A percentile compares a stretch with the other conserved stretches of the same genome.
Evolutionary conservation across 306 rosid species (phyloP).

Genomic region (Clitoria ternatea): DNA sequence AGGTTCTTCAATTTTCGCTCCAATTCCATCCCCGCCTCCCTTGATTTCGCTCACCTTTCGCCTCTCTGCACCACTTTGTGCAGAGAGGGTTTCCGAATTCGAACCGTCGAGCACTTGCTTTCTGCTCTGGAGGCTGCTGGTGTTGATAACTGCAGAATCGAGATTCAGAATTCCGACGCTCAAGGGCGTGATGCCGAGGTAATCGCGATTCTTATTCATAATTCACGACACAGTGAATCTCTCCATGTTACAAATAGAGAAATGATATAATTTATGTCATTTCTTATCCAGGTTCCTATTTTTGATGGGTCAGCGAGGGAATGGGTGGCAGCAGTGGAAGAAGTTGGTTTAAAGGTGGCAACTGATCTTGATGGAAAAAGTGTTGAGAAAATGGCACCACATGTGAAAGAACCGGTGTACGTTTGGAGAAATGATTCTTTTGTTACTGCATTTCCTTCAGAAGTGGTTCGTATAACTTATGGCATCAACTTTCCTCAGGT

Average conservation of each 20-base stretch:
- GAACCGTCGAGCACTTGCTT: slow-evolving; percentile 89
- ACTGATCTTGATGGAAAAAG: slow-evolving; percentile 42
- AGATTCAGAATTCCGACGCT: slow-evolving; percentile 42
- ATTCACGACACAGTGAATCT: too few relatives aligned
- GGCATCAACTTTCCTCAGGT: slow-evolving; percentile 86
- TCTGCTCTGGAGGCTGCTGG: slow-evolving; percentile 84
- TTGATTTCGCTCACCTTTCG: slow-evolving; percentile 57
- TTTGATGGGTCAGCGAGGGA: slow-evolving; percentile 85
- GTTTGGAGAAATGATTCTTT: slow-evolving; percentile 71
- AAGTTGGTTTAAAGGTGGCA: slow-evolving; percentile 68
- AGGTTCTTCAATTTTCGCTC: slow-evolving; percentile 62
- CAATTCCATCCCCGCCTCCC: slow-evolving; percentile 51
- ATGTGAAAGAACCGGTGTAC: slow-evolving; percentile 59
- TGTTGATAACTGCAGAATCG: slow-evolving; percentile 88
- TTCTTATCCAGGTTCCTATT: slow-evolving; percentile 67
- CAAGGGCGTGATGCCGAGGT: slow-evolving; percentile 61
- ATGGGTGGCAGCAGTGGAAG: slow-evolving; percentile 72
- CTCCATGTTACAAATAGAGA: too few relatives aligned
- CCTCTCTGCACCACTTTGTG: slow-evolving; percentile 73
- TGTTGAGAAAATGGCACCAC: slow-evolving; percentile 64
- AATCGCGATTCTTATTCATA: too few relatives aligned
- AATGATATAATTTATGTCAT: slow-evolving; percentile 3
- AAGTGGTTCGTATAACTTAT: slow-evolving; percentile 48
- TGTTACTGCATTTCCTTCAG: slow-evolving; percentile 74
- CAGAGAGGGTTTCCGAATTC: slow-evolving; percentile 58